These are phyloP conservation scores for Sanguinoderma infundibulare DNA, from an alignment of 1,284 basidiomycete genomes.

Conservation along the genomic window DNA sequence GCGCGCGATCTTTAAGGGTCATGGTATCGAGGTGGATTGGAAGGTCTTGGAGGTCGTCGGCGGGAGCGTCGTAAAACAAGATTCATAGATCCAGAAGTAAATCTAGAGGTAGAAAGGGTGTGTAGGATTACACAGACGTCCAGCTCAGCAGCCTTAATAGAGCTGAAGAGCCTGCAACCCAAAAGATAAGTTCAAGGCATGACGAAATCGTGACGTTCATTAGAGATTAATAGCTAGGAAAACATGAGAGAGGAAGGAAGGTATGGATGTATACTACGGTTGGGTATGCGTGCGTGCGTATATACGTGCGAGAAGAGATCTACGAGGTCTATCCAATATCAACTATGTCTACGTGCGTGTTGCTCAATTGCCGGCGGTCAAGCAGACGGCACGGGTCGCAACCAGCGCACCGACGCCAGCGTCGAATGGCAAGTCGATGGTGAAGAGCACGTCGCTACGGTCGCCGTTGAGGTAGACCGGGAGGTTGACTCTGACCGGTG, in stretches of 20 bases:
- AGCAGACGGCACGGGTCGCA: slow-evolving; percentile 80
- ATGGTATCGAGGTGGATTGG: slow-evolving; percentile 85
- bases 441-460: slow-evolving; percentile 89
- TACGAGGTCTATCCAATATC: slow-evolving; percentile 13
- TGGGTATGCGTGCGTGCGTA: slow-evolving; percentile 20
- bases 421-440: slow-evolving; percentile 80
- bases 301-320: slow-evolving; percentile 9
- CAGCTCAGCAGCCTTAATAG: no score
- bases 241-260: slow-evolving; percentile 14
- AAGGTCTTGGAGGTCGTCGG: slow-evolving; percentile 70
- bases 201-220: slow-evolving; percentile 22
- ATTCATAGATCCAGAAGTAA: slow-evolving; percentile 4
- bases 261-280: slow-evolving; percentile 25
- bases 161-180: neutral
- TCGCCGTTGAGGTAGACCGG: slow-evolving; percentile 94
- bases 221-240: slow-evolving; percentile 25
- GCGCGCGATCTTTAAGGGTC: slow-evolving; percentile 70
- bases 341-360: slow-evolving; percentile 2
- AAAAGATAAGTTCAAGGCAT: neutral
- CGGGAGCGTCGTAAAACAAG: slow-evolving; percentile 45
- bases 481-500: slow-evolving; percentile 63
- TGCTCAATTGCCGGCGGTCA: slow-evolving; percentile 59
- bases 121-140: no score
- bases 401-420: slow-evolving; percentile 66
- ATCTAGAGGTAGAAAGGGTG: neutral